These are phyloP conservation scores for Ramalina peruviana DNA, from an alignment of 495 filamentous ascomycete genomes.

Conservation along the genomic window DNA sequence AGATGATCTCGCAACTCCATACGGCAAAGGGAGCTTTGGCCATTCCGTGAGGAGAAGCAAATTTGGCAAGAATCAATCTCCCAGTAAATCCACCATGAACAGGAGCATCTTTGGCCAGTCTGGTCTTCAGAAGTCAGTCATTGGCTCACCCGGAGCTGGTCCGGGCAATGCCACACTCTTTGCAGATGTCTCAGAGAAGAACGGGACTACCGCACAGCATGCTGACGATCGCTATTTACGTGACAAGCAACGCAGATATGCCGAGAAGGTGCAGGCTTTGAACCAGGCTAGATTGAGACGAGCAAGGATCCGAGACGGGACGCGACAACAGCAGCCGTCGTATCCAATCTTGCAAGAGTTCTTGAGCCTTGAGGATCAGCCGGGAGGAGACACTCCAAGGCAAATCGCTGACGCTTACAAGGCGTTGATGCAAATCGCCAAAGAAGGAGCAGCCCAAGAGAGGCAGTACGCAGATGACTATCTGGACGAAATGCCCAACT, in stretches of 20 bases:
- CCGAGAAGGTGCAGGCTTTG: conserved; percentile 59
- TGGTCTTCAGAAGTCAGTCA: conserved; percentile 61
- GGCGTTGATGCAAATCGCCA: conserved; percentile 58
- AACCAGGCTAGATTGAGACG: conserved; percentile 50
- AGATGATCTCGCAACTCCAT: conserved; percentile 26
- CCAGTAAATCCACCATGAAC: conserved; percentile 27
- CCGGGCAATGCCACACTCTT: conserved; percentile 42
- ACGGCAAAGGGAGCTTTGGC: conserved; percentile 41
- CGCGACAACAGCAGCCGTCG: conserved; percentile 16
- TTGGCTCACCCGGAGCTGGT: conserved; percentile 58
- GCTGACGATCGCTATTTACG: conserved; percentile 58
- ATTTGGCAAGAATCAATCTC: conserved; percentile 32
- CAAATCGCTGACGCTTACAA: conserved; percentile 67
- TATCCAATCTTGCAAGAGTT: conserved; percentile 64
- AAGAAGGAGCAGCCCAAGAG: conserved; percentile 53
- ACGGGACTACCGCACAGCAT: conserved; percentile 25
- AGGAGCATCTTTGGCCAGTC: conserved; percentile 61
- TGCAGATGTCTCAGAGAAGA: conserved; percentile 49
- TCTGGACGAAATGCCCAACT: conserved; percentile 53
- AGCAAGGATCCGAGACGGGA: conserved; percentile 23
- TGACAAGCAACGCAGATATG: conserved; percentile 67
- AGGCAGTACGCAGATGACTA: conserved; percentile 66
- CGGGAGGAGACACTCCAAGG: conserved; percentile 49
- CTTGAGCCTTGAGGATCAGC: conserved; percentile 49
- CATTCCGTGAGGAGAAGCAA: conserved; percentile 27